phyloP scores from a whole-genome alignment of 108 stramenopile species.

The Discostella pseudostelligera region DNA sequence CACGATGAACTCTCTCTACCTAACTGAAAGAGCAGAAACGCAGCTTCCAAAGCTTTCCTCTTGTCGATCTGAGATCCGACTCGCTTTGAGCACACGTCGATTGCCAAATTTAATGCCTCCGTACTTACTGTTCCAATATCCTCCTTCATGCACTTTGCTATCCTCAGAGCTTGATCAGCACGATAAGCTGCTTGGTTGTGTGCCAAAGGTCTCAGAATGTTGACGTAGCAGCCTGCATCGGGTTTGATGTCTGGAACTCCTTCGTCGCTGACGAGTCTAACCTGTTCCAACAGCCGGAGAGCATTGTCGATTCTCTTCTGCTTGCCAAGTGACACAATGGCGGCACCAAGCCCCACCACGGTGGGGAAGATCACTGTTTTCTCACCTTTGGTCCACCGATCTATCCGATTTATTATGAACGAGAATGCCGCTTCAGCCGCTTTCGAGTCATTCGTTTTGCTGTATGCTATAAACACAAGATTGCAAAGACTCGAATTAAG shows the following conservation, averaged over 20 bases:
- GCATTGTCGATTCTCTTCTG: slow-evolving; percentile 26
- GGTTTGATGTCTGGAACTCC: slow-evolving; percentile 18
- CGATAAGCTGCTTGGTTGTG: slow-evolving; percentile 15
- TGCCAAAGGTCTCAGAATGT: slow-evolving; percentile 30
- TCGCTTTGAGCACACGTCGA: slow-evolving; percentile 32
- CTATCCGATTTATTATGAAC: slow-evolving; percentile 28
- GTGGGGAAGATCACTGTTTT: slow-evolving; percentile 35
- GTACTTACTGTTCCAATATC: slow-evolving; percentile 14
- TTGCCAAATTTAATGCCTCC: slow-evolving; percentile 35
- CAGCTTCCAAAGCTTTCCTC: slow-evolving; percentile 29
- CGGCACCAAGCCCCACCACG: slow-evolving; percentile 36
- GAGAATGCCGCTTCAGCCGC: slow-evolving; percentile 17
- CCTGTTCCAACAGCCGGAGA: slow-evolving; percentile 22
- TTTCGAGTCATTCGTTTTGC: slow-evolving; percentile 20
- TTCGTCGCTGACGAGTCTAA: slow-evolving; percentile 16
- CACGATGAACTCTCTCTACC: slow-evolving; percentile 10
- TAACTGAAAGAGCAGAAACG: slow-evolving; percentile 22
- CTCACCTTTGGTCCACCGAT: slow-evolving; percentile 15
- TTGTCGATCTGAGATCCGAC: slow-evolving; percentile 5
- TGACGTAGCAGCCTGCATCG: slow-evolving; percentile 32
- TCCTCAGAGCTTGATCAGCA: slow-evolving; percentile 26
- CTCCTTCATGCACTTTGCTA: slow-evolving; percentile 22
- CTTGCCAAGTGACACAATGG: slow-evolving; percentile 17
- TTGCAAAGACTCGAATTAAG: slow-evolving; percentile 38
- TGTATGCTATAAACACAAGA: slow-evolving; percentile 38